Percentiles rank a stretch among this genome's conserved stretches.
phyloP scores from a whole-genome alignment of 495 filamentous ascomycete genomes.

The Talaromyces adpressus region DNA sequence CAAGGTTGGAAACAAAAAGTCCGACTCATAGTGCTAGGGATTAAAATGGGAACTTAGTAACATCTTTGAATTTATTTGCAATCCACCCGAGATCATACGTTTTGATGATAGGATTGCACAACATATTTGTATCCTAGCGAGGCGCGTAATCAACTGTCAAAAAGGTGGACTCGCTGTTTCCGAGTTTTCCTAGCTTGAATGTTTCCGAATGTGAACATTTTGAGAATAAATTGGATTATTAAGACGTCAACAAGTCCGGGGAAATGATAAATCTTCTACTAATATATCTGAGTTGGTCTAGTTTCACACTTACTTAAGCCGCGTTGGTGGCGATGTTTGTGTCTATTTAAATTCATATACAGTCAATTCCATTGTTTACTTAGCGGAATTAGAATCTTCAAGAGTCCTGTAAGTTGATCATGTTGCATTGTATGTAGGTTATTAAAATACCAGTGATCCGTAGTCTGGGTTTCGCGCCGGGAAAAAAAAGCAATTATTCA shows the following conservation, averaged over 20 bases:
- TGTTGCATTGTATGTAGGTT: no score
- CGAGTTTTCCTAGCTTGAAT: neutral
- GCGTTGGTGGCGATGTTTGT: neutral
- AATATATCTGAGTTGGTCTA: neutral
- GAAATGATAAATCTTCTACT: neutral
- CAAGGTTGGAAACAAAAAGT: no score
- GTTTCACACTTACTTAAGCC: neutral
- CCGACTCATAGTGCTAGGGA: no score
- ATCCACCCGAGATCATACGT: neutral
- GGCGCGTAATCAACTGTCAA: neutral
- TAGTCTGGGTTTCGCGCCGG: neutral
- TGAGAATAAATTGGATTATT: neutral
- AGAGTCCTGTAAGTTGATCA: neutral
- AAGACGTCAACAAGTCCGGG: neutral
- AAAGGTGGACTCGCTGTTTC: neutral
- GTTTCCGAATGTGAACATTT: neutral
- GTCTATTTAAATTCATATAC: neutral
- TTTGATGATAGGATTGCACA: neutral
- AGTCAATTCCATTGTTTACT: neutral
- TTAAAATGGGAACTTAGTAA: no score
- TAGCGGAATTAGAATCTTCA: neutral
- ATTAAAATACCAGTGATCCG: neutral
- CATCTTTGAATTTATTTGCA: no score
- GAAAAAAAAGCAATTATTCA: neutral
- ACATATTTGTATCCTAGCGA: neutral